phyloP scores from a whole-genome alignment of 306 rosid species.

The Ziziphus jujuba region DNA sequence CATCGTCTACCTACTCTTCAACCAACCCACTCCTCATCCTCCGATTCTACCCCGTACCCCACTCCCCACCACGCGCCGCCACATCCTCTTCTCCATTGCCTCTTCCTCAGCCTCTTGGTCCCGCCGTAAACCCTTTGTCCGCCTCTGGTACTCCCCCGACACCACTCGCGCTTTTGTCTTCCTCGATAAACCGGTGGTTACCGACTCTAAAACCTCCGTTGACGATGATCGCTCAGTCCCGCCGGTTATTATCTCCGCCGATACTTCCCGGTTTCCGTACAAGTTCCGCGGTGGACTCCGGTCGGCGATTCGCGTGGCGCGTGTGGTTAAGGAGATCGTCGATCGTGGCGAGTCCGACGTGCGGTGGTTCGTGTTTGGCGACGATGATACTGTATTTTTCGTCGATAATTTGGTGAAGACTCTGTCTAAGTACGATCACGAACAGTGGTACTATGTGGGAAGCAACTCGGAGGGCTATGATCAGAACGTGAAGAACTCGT shows the following conservation, averaged over 20 bases:
- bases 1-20: conserved; percentile 40
- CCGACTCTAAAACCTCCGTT: not conserved
- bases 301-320: conserved; percentile 89
- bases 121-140: conserved; percentile 55
- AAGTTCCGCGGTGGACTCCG: conserved; percentile 62
- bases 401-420: conserved; percentile 73
- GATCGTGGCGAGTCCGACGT: conserved; percentile 66
- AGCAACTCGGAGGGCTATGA: conserved; percentile 75
- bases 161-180: conserved; percentile 66
- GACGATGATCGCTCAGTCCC: conserved; percentile 24
- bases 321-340: conserved; percentile 72
- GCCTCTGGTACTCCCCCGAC: conserved; percentile 57
- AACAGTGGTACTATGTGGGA: conserved; percentile 73
- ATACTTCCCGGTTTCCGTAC: conserved; percentile 65
- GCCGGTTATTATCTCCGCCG: conserved; percentile 54
- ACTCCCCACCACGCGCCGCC: conserved; percentile 61
- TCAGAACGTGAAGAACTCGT: conserved; percentile 66
- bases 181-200: conserved; percentile 50
- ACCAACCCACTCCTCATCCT: conserved; percentile 15
- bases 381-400: conserved; percentile 85
- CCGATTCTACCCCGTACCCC: not conserved
- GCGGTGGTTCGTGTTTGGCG: conserved; percentile 93
- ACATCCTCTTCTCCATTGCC: conserved; percentile 67
- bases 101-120: conserved; percentile 68
- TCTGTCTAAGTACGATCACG: conserved; percentile 68